Evolutionary conservation across 2,329 filamentous ascomycete species (phyloP).

Genomic region (Phialocephala subalpina): DNA sequence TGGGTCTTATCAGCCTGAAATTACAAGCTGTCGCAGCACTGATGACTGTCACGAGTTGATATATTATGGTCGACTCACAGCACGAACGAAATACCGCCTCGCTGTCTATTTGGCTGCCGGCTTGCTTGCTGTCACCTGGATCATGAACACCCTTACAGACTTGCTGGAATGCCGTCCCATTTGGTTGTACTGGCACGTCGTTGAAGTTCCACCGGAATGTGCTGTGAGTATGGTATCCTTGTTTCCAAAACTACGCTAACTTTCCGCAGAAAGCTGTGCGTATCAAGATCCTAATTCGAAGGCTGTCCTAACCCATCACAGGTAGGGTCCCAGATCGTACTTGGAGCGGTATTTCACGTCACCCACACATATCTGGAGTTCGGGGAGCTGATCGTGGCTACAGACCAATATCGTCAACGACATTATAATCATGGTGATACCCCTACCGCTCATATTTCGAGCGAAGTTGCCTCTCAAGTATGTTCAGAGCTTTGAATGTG

Average conservation of each 20-base stretch:
- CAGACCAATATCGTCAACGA: slow-evolving; percentile 32
- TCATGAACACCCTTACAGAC: slow-evolving; percentile 26
- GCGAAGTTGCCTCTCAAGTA: slow-evolving; percentile 23
- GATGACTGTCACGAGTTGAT: slow-evolving; percentile 27
- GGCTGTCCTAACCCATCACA: slow-evolving; percentile 6
- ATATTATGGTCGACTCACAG: slow-evolving; percentile 33
- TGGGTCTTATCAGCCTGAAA: slow-evolving; percentile 10
- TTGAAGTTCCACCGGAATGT: slow-evolving; percentile 28
- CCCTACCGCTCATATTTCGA: slow-evolving; percentile 32
- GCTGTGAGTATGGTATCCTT: slow-evolving; percentile 25
- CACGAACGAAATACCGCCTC: slow-evolving; percentile 23
- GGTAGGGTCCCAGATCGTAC: slow-evolving; percentile 16
- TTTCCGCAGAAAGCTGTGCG: slow-evolving; percentile 31
- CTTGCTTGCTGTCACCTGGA: slow-evolving; percentile 30
- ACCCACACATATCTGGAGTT: background rate
- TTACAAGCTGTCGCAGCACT: background rate
- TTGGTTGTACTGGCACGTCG: slow-evolving; percentile 32
- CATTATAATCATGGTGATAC: slow-evolving; percentile 32
- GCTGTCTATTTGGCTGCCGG: slow-evolving; percentile 22
- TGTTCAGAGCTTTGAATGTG: background rate
- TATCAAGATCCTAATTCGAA: background rate
- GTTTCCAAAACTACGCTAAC: slow-evolving; percentile 18
- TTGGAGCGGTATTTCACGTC: slow-evolving; percentile 19
- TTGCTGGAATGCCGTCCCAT: slow-evolving; percentile 34
- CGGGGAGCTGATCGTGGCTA: background rate